Base-by-base conservation (phyloP, 2,329 filamentous ascomycete genomes). In the Pseudopyrenochaeta lycopersici region DNA sequence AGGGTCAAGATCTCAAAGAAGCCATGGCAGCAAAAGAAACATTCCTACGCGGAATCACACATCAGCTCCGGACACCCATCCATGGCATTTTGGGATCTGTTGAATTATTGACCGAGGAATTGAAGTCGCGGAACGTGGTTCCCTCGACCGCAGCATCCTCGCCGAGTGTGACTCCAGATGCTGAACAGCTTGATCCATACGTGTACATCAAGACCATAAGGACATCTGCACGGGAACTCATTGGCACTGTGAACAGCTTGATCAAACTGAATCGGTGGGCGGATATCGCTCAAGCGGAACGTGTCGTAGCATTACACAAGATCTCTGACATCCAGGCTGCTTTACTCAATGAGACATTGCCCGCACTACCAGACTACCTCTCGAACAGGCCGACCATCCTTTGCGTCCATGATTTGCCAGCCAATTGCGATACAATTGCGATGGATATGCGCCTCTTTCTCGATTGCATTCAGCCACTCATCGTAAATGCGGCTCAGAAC, bases 31-130 rank as follows among this genome's bases (percentile, higher is more conserved):
- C 78, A 0, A 81, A 81, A 46, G 78, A 81, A 1, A 73, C 63
- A 2, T 82, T 82, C 49, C 64, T 82, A 0, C 71, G 80, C 3
- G 77, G 79, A 0, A 75, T 82, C 7, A 80, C 78, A 0, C 80
- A 82, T 46, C 78, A 81, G 31, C 74, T 82, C 0, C 73, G 80
- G 32, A 82, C 80, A 0, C 80, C 80, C 0, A 80, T 82, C 4
- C 80, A 82, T 30, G 80, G 80, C 0, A 79, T 82, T 2, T 68
- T 82, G 5, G 74, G 73, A 6, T 76, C 74, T 1, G 70, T 71
- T 4, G 76, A 82, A 14, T 60, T 82, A 0, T 63, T 81, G 1
- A 73, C 72, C 0, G 79, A 81, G 49, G 79, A 81, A 32, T 51
- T 80, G 0, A 71, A 66, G 23, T 58, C 61, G 3, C 49, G 61